Evolutionary conservation across 2,329 filamentous ascomycete genomes (phyloP), one percentile per base, ranked within the genome.

Genomic region (Aspergillus spinulosporus): DNA sequence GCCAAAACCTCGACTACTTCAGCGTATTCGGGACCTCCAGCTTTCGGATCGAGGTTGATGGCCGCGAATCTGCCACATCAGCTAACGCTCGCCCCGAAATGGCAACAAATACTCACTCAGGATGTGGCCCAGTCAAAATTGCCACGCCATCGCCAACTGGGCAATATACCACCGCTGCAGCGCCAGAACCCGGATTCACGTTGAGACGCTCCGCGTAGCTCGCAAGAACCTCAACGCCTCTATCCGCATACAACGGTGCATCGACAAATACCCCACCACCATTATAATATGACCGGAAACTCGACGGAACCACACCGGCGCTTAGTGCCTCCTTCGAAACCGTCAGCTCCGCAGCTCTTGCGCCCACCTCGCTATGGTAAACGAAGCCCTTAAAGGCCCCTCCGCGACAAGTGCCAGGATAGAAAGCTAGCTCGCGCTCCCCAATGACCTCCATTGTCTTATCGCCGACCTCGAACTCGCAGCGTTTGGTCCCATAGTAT

Each of bases 261-360:
- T 94, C 88, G 1, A 96, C 90, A 76, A 97, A 99, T 1, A 96
- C 86, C 3, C 94, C 92, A 0, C 94, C 94, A 0, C 94, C 94
- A 65, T 99, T 99, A 72, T 93, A 97, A 70, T 99, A 99, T 11
- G 85, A 87, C 52, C 81, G 79, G 58, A 96, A 90, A 1, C 79
- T 77, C 1, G 84, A 81, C 0, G 87, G 83, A 1, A 88, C 70
- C 3, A 76, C 74, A 0, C 78, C 81, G 42, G 70, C 71, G 0
- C 75, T 72, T 58, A 95, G 84, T 0, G 79, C 77, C 2, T 79
- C 79, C 61, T 84, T 85, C 9, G 83, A 78, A 9, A 94, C 85
- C 51, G 79, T 82, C 45, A 97, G 65, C 56, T 82, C 80, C 0
- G 85, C 86, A 2, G 90, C 90, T 64, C 84, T 83, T 1, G 94